These are phyloP conservation scores for Ananas comosus DNA, from an alignment of 176 grass and related monocot species.

Conservation along the genomic window DNA sequence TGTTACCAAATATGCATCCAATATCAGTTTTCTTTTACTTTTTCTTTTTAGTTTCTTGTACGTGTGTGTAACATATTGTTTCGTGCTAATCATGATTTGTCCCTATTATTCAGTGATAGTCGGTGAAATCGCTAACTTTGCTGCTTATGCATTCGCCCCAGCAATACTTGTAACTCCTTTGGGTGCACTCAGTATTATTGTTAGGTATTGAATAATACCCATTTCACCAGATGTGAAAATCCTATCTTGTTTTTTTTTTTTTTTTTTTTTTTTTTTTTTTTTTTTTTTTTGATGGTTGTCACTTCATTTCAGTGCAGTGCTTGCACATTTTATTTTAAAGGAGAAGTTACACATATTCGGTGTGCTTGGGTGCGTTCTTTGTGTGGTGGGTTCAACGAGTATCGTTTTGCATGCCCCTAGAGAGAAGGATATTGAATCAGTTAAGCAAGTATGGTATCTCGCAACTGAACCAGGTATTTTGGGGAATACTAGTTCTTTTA, in stretches of 20 bases:
- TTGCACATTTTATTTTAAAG: conserved; percentile 28
- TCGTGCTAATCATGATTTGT: no score
- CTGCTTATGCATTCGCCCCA: conserved; percentile 1
- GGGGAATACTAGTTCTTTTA: no score
- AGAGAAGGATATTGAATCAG: conserved; percentile 27
- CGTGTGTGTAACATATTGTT: no score
- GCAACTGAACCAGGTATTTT: conserved; percentile 28
- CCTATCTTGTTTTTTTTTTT: no score
- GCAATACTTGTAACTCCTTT: not conserved
- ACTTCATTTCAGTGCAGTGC: conserved; percentile 10
- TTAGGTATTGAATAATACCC: not conserved
- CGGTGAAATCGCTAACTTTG: not conserved
- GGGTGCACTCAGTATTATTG: not conserved
- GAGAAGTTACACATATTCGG: conserved; percentile 31
- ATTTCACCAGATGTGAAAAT: no score
- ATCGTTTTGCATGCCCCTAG: conserved; percentile 35
- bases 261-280: no score
- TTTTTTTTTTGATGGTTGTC: not conserved
- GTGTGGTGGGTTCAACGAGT: conserved; percentile 25
- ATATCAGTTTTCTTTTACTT: no score
- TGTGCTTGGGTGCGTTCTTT: conserved; percentile 27
- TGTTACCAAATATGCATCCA: no score
- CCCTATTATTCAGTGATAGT: not conserved
- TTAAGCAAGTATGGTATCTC: conserved; percentile 33
- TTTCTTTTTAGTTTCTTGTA: no score